Conservation (phyloP, 768 basidiomycete species). For the Mycena albidolilacea region DNA sequence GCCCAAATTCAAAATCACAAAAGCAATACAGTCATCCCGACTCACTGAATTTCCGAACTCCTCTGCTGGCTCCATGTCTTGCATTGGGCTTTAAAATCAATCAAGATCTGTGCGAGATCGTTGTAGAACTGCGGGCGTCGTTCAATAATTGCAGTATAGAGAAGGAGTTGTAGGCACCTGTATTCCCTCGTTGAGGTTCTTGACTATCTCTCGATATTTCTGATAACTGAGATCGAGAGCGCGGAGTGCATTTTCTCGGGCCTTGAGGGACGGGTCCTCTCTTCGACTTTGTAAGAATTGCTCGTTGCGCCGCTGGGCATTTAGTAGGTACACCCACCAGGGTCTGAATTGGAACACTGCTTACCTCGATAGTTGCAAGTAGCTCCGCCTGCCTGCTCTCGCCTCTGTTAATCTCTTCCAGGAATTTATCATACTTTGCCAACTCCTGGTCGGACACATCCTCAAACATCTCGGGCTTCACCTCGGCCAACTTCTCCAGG, state of each 20-base stretch:
- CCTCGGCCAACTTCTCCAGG: constrained; percentile 76
- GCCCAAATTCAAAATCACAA: constrained; percentile 28
- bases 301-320: constrained; percentile 70
- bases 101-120: constrained; percentile 80
- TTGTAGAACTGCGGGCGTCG: constrained; percentile 86
- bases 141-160: neutral
- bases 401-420: constrained; percentile 69
- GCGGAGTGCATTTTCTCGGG: constrained; percentile 86
- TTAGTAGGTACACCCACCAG: constrained; percentile 5
- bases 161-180: constrained; percentile 63
- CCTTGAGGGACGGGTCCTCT: constrained; percentile 83
- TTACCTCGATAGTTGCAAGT: constrained; percentile 78
- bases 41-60: constrained; percentile 83
- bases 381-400: constrained; percentile 76
- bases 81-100: constrained; percentile 83
- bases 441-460: constrained; percentile 85
- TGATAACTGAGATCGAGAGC: constrained; percentile 88
- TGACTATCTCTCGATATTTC: constrained; percentile 88
- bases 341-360: constrained; percentile 36
- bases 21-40: constrained; percentile 19
- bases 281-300: constrained; percentile 82
- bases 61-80: constrained; percentile 81
- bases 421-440: constrained; percentile 84
- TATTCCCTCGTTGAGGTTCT: constrained; percentile 91
- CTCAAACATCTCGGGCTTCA: constrained; percentile 91